Evolutionary conservation across 2,329 filamentous ascomycete genomes (phyloP), one percentile per base, ranked within the genome.

Genomic region (Neurospora sp.): DNA sequence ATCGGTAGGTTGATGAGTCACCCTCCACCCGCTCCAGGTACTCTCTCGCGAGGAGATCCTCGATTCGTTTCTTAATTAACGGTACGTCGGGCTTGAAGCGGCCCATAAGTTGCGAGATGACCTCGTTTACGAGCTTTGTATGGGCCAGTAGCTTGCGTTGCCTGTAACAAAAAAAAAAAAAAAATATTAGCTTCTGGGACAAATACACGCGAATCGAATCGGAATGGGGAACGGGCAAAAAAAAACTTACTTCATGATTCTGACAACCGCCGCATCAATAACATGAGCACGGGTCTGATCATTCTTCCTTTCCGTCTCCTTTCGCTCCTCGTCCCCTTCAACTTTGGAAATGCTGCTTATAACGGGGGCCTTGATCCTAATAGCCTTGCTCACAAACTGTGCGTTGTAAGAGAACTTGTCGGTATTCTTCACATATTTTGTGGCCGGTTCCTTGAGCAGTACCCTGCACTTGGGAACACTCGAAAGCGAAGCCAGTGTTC

Each of bases 301-400:
- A 74, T 91, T 93, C 83, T 91, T 91, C 75, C 90, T 87, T 78
- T 93, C 90, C 0, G 92, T 95, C 68, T 88, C 87, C 79, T 88
- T 89, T 67, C 89, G 83, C 79, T 91, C 89, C 3, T 87, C 83
- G 73, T 87, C 83, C 68, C 88, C 93, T 80, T 98, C 95, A 0
- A 97, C 91, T 80, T 93, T 96, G 78, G 93, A 96, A 19, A 90
- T 87, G 1, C 89, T 88, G 67, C 88, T 91, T 74, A 97, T 91
- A 5, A 96, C 91, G 28, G 93, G 93, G 23, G 96, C 92, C 79
- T 97, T 97, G 81, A 97, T 93, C 79, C 92, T 93, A 76, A 96
- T 86, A 67, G 91, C 89, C 77, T 93, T 93, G 81, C 92, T 94
- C 67, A 88, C 84, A 80, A 97, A 98, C 15, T 88, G 84, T 39